Evolutionary conservation across 352 stramenopile genomes (phyloP).

Genomic region (Elongisporangium undulatum): DNA sequence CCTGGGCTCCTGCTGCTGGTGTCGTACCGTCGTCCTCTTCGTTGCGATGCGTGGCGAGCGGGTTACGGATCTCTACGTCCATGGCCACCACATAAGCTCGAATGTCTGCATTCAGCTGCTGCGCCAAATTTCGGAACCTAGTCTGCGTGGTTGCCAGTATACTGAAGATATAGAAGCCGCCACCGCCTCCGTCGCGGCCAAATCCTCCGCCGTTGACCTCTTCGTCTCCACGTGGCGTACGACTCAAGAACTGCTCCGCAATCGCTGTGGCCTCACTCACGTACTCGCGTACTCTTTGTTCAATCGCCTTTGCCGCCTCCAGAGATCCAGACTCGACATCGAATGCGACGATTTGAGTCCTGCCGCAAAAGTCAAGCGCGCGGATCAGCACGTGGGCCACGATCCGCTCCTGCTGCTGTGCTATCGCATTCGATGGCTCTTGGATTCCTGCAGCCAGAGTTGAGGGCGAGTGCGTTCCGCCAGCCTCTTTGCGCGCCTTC

Average conservation of each 20-base stretch:
- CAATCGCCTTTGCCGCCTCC: conserved; percentile 9
- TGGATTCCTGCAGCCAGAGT: background rate
- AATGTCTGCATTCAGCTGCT: conserved; percentile 38
- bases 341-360: conserved; percentile 9
- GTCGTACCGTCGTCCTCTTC: background rate
- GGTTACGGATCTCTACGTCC: conserved; percentile 17
- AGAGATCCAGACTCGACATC: conserved; percentile 17
- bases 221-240: conserved; percentile 35
- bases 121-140: conserved; percentile 17
- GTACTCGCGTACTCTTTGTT: conserved; percentile 12
- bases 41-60: background rate
- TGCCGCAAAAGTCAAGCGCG: background rate
- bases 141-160: conserved; percentile 15
- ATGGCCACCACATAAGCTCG: conserved; percentile 42
- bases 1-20: conserved; percentile 1
- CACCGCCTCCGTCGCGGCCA: conserved; percentile 23
- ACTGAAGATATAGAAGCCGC: conserved; percentile 39
- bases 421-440: background rate
- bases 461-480: background rate
- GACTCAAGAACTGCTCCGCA: conserved; percentile 10
- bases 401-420: background rate
- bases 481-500: background rate
- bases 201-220: conserved; percentile 38
- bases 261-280: conserved; percentile 11
- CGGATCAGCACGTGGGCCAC: conserved; percentile 5